These are phyloP conservation scores for Porcisia deanei DNA, from an alignment of 208 protist species.

Conservation along the genomic window DNA sequence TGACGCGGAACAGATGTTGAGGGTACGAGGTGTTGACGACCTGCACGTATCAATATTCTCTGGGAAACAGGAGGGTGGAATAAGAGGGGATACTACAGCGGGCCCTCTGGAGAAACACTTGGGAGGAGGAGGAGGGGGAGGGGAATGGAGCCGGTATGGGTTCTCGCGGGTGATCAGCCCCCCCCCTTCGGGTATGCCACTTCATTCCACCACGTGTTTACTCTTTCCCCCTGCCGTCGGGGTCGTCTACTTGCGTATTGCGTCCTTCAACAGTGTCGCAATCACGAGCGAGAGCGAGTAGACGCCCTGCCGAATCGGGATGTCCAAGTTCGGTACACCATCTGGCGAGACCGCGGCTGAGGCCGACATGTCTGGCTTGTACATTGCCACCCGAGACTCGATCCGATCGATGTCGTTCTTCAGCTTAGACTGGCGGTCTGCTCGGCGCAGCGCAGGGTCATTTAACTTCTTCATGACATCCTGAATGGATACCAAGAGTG, in stretches of 20 bases:
- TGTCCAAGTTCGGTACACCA: conserved; percentile 8
- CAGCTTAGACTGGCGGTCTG: conserved; percentile 22
- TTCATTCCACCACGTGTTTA: neutral
- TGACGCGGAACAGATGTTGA: no score
- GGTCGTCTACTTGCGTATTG: neutral
- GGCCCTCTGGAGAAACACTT: neutral
- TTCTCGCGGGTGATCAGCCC: neutral
- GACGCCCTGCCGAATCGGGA: conserved; percentile 21
- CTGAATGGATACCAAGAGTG: neutral
- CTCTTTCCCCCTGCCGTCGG: neutral
- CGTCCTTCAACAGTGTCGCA: conserved; percentile 15
- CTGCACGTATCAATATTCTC: neutral
- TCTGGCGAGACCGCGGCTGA: neutral
- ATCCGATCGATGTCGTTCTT: conserved; percentile 15
- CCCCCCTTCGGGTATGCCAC: neutral
- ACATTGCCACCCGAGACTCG: conserved; percentile 5
- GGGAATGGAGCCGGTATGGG: neutral
- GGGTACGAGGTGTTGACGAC: neutral
- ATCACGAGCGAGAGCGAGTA: conserved; percentile 10
- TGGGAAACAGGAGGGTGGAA: no score
- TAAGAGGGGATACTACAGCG: neutral
- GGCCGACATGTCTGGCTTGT: conserved; percentile 1
- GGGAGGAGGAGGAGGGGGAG: neutral
- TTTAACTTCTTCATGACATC: conserved; percentile 25
- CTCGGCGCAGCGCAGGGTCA: conserved; percentile 18